These are phyloP conservation scores for Auricularia cornea DNA, from an alignment of 768 basidiomycete genomes.

Conservation along the genomic window DNA sequence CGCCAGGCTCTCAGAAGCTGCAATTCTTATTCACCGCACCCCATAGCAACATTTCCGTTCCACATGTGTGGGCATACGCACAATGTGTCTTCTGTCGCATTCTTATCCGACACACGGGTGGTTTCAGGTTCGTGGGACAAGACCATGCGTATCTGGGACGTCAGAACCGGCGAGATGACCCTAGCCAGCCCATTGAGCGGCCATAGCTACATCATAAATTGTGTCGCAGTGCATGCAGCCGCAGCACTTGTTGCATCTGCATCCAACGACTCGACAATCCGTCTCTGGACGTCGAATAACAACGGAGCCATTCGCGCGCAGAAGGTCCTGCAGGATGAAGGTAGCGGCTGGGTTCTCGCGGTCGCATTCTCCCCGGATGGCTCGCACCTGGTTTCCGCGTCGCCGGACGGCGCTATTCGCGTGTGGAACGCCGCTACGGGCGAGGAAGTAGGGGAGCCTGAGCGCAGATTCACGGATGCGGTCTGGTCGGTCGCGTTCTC, in stretches of 20 bases:
- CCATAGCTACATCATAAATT: conserved; percentile 8
- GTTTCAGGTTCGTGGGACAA: neutral
- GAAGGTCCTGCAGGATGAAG: neutral
- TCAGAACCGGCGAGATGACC: neutral
- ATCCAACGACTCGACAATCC: conserved; percentile 6
- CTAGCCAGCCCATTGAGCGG: neutral
- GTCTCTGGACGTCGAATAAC: conserved; percentile 8
- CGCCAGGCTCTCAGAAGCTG: too few relatives aligned
- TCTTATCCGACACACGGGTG: conserved; percentile 9
- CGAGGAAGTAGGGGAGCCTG: conserved; percentile 5
- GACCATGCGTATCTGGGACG: conserved; percentile 5
- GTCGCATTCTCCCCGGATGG: conserved; percentile 22
- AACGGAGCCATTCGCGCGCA: neutral
- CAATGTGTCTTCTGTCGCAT: neutral
- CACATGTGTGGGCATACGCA: neutral
- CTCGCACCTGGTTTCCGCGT: conserved; percentile 21
- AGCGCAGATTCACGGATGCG: conserved; percentile 13
- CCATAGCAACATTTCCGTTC: too few relatives aligned
- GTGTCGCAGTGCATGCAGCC: conserved; percentile 4
- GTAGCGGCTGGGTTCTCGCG: neutral
- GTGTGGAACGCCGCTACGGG: conserved; percentile 21
- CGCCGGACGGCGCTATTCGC: conserved; percentile 19
- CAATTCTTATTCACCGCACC: too few relatives aligned
- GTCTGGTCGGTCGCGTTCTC: conserved; percentile 22
- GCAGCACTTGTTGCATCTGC: conserved; percentile 14